phyloP scores from a whole-genome alignment of 1,284 basidiomycete species.

The Anthracocystis setariae region DNA sequence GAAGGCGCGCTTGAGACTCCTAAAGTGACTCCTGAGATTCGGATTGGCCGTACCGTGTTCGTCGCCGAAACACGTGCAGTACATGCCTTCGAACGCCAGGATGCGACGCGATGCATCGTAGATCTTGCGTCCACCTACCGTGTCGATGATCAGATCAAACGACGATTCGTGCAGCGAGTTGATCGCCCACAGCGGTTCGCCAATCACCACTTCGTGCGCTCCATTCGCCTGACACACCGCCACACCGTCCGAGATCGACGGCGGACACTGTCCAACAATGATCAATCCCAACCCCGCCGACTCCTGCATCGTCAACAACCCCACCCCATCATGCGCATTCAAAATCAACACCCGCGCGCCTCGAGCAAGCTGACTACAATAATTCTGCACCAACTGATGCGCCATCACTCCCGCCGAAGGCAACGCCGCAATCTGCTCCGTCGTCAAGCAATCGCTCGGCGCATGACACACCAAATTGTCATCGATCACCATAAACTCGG shows the following conservation, averaged over 20 bases:
- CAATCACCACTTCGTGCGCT: constrained; percentile 68
- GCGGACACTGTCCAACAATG: constrained; percentile 69
- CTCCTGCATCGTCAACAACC: constrained; percentile 69
- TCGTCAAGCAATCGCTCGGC: constrained; percentile 65
- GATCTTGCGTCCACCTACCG: constrained; percentile 63
- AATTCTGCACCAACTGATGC: constrained; percentile 67
- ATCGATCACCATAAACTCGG: constrained; percentile 68
- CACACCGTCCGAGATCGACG: constrained; percentile 64
- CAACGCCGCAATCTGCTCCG: constrained; percentile 69
- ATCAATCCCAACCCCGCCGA: constrained; percentile 67
- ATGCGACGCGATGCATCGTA: constrained; percentile 69
- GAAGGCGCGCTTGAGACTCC: constrained; percentile 67
- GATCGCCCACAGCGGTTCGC: constrained; percentile 69
- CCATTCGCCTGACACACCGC: constrained; percentile 67
- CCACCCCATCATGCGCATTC: constrained; percentile 69
- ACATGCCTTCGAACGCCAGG: constrained; percentile 67
- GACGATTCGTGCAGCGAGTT: constrained; percentile 68
- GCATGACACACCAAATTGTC: constrained; percentile 67
- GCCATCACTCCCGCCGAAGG: constrained; percentile 68
- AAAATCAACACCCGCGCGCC: constrained; percentile 68
- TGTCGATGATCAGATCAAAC: constrained; percentile 68
- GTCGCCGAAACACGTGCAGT: constrained; percentile 67
- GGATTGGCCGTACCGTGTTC: constrained; percentile 61
- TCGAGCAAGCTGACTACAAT: constrained; percentile 65
- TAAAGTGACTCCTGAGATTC: constrained; percentile 63